Evolutionary conservation across 306 rosid species (phyloP).

Genomic region (Ormosia emarginata): DNA sequence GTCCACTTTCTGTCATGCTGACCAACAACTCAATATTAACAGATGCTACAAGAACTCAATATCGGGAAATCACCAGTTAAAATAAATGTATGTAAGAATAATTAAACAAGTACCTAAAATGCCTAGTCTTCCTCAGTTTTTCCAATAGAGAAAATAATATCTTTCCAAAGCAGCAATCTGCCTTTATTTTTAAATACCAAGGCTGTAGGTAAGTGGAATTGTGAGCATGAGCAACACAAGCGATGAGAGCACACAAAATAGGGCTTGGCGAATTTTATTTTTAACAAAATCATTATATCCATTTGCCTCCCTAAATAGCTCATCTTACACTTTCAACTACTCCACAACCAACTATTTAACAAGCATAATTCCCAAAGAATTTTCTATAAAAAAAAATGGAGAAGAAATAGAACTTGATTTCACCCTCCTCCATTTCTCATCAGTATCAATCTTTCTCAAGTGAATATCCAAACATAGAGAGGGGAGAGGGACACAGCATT

Average conservation of each 20-base stretch:
- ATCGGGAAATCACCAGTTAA: not conserved
- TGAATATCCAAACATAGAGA: not conserved
- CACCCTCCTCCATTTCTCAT: not conserved
- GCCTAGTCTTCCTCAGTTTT: not conserved
- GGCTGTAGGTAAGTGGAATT: not conserved
- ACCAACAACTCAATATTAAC: not conserved
- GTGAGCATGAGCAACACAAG: not conserved
- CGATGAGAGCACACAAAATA: not conserved
- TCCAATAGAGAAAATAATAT: not conserved
- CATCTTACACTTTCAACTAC: constrained; percentile 1
- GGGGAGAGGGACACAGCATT: not conserved
- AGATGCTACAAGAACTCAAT: constrained; percentile 10
- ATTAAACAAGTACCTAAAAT: not conserved
- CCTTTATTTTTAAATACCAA: not conserved
- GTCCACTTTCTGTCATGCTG: not conserved
- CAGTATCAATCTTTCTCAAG: not conserved
- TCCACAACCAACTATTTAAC: constrained; percentile 7
- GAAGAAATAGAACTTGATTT: not conserved
- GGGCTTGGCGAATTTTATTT: not conserved
- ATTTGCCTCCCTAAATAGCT: not conserved
- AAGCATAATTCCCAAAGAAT: not conserved
- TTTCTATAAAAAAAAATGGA: not conserved
- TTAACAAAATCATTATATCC: not conserved
- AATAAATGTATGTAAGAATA: not conserved
- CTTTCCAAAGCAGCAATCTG: constrained; percentile 2